phyloP scores from a whole-genome alignment of 768 basidiomycete genomes.

The Brasilioporus rufonigricans region DNA sequence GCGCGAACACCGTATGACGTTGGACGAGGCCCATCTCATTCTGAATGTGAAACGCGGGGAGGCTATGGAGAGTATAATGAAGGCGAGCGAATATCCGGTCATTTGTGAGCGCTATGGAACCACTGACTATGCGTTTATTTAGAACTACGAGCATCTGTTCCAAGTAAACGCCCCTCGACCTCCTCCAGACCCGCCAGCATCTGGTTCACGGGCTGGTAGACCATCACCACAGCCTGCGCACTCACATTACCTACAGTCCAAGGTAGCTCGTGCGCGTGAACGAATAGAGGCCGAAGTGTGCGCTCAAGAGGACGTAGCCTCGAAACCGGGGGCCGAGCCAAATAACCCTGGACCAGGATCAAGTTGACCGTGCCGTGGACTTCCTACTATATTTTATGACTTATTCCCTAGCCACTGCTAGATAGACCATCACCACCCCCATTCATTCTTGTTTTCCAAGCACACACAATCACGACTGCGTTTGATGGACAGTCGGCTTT shows the following conservation, averaged over 20 bases:
- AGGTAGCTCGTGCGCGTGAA: constrained; percentile 93
- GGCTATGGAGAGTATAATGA: constrained; percentile 61
- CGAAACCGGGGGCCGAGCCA: constrained; percentile 20
- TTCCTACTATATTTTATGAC: constrained; percentile 6
- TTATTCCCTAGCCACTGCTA: constrained; percentile 19
- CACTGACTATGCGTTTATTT: constrained; percentile 6
- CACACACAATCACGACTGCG: constrained; percentile 12
- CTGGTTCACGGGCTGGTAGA: constrained; percentile 39
- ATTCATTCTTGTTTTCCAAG: constrained; percentile 24
- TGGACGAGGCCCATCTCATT: constrained; percentile 93
- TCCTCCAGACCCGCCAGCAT: constrained; percentile 44
- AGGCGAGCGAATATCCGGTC: constrained; percentile 45
- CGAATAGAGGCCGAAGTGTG: constrained; percentile 87
- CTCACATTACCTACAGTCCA: constrained; percentile 94
- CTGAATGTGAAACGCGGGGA: constrained; percentile 83
- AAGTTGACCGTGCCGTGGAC: constrained; percentile 16
- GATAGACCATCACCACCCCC: constrained; percentile 24
- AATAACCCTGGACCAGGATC: constrained; percentile 18
- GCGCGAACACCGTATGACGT: constrained; percentile 84
- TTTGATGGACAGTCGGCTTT: constrained; percentile 12
- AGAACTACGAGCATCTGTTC: constrained; percentile 95
- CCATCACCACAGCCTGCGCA: constrained; percentile 45
- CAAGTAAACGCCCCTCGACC: constrained; percentile 80
- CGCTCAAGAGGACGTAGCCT: constrained; percentile 22
- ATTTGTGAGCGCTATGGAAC: not conserved